Base-by-base conservation (phyloP, 2,329 filamentous ascomycete species). In the Chaetomiaceae sp. region DNA sequence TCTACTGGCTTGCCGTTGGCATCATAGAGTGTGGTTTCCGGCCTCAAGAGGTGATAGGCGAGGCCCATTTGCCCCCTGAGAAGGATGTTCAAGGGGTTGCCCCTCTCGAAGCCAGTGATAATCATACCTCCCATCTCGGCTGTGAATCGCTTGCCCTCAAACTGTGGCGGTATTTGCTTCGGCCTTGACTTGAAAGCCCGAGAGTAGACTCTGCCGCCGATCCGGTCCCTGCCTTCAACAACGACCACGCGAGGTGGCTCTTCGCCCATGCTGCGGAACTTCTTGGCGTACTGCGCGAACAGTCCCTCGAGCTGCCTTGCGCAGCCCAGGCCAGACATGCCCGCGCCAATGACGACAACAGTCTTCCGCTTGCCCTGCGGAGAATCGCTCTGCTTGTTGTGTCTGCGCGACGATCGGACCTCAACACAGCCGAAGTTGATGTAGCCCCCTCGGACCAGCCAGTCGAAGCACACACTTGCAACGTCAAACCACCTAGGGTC, bases 101-200 rank as follows among this genome's bases (percentile, higher is more conserved):
- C 95, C 60, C 89, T 83, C 61, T 97, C 91, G 67, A 97, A 99
- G 0, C 94, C 94, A 31, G 95, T 96, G 57, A 99, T 91, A 56
- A 99, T 97, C 78, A 99, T 96, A 51, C 92, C 94, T 25, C 94
- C 94, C 85, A 96, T 95, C 69, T 99, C 94, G 29, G 90, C 94
- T 19, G 91, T 97, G 65, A 87, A 87, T 47, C 83, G 75, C 57
- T 77, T 80, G 8, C 75, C 78, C 72, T 80, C 68, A 78, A 81
- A 71, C 66, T 60, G 75, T 64, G 66, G 76, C 71, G 66, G 83
- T 62, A 59, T 72, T 70, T 65, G 75, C 66, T 52, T 75, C 70
- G 68, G 80, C 69, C 74, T 87, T 73, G 74, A 83, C 78, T 75
- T 74, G 58, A 86, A 79, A 22, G 79, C 72, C 49, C 81, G 90